Base-by-base conservation (phyloP, 2,329 filamentous ascomycete genomes). In the Coniochaeta sp. region DNA sequence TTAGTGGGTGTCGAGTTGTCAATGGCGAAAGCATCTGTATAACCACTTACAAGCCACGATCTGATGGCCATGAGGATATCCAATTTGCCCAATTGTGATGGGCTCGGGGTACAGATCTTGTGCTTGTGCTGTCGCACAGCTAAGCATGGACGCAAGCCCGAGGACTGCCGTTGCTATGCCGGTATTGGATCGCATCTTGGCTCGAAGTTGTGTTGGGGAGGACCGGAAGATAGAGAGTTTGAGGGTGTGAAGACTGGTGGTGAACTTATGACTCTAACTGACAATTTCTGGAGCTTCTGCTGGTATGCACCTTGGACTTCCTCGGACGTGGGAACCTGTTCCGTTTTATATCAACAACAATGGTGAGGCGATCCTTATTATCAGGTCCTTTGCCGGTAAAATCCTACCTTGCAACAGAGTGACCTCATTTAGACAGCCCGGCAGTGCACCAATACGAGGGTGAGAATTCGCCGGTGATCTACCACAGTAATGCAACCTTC, bases 21-120 rank as follows among this genome's bases (percentile, higher is more conserved):
- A n/a, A n/a, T n/a, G n/a, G n/a, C n/a, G n/a, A n/a, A n/a, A n/a
- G n/a, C n/a, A n/a, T n/a, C n/a, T n/a, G n/a, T n/a, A n/a, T n/a
- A n/a, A n/a, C n/a, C n/a, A 20, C 45, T 48, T 31, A 30, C 45
- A 48, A 16, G 45, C 45, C 12, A 48, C 24, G n/a, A 48, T 28
- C 26, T 48, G 45, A 26, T 48, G 45, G 14, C 24, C 22, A 12
- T 51, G 50, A 4, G 40, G 30, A 16, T 47, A 51, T 16, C 28
- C 42, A 14, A 48, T 10, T 28, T 20, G 28, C 4, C 50, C 50
- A 26, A 51, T 47, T 26, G 40, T 48, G 14, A 51, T 51, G 22
- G 50, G 50, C 10, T 33, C 40, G 4, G 50, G 50, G 9, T 35
- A 51, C 6, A 24, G 40, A 5, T 48, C 45, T 48, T 48, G 45